Evolutionary conservation across 352 stramenopile genomes (phyloP).

Genomic region (Pythium chondricola): DNA sequence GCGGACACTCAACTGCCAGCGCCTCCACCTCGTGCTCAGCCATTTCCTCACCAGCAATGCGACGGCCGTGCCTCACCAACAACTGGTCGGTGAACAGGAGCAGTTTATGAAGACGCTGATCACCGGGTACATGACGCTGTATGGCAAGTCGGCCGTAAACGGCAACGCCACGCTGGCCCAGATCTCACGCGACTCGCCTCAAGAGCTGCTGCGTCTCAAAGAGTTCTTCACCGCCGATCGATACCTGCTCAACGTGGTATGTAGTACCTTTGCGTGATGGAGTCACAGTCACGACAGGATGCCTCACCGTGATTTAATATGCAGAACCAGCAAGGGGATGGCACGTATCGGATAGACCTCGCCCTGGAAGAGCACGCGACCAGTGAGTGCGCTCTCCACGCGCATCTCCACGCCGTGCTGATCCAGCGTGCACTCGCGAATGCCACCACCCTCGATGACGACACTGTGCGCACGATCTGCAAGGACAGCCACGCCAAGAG

Average conservation of each 20-base stretch:
- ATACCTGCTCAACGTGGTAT: conserved; percentile 54
- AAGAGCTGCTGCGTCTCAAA: conserved; percentile 34
- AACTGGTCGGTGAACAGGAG: conserved; percentile 37
- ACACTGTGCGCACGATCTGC: conserved; percentile 15
- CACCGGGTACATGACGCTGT: conserved; percentile 45
- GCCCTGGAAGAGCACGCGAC: conserved; percentile 42
- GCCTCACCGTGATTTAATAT: background rate
- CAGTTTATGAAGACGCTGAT: conserved; percentile 52
- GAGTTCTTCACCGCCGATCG: conserved; percentile 37
- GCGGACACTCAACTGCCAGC: conserved; percentile 63
- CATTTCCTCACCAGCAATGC: conserved; percentile 31
- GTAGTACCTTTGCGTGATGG: background rate
- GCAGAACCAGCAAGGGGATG: conserved; percentile 6
- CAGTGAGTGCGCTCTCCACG: conserved; percentile 30
- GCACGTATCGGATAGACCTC: conserved; percentile 33
- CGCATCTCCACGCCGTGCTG: conserved; percentile 50
- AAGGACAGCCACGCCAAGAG: conserved; percentile 27
- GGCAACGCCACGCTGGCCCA: conserved; percentile 40
- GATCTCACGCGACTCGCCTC: conserved; percentile 29
- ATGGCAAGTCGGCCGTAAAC: conserved; percentile 36
- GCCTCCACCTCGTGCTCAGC: conserved; percentile 43
- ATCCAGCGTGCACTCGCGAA: conserved; percentile 37
- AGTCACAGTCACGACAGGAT: background rate
- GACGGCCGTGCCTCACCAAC: conserved; percentile 10
- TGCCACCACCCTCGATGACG: background rate